phyloP scores from a whole-genome alignment of 2,329 filamentous ascomycete genomes.

The Pseudogymnoascus sp. region DNA sequence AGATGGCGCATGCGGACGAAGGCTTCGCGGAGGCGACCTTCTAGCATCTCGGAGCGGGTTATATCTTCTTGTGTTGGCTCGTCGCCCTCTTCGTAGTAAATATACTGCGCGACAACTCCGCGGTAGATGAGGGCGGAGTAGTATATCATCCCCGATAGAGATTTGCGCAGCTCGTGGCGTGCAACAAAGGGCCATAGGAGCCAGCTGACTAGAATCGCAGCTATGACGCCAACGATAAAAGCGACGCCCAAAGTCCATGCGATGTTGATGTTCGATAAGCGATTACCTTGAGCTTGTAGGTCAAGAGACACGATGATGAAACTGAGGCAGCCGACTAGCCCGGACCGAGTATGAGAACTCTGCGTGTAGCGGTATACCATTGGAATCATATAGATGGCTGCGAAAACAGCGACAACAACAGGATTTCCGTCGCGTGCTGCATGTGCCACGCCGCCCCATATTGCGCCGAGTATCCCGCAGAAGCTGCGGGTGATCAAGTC shows the following conservation, averaged over 20 bases:
- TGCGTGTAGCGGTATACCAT: constrained; percentile 50
- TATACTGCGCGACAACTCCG: constrained; percentile 44
- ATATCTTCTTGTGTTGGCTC: constrained; percentile 44
- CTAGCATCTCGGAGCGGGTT: constrained; percentile 46
- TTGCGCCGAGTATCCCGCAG: constrained; percentile 42
- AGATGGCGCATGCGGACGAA: constrained; percentile 50
- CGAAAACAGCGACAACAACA: constrained; percentile 46
- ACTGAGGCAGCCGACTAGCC: constrained; percentile 48
- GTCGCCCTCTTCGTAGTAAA: constrained; percentile 48
- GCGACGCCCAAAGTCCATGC: constrained; percentile 41
- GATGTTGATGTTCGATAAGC: constrained; percentile 30
- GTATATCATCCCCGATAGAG: constrained; percentile 47
- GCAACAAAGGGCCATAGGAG: constrained; percentile 54
- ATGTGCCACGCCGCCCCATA: constrained; percentile 46
- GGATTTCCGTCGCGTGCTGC: constrained; percentile 44
- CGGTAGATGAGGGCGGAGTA: constrained; percentile 50
- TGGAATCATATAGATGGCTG: constrained; percentile 48
- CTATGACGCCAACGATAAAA: constrained; percentile 45
- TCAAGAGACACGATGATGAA: constrained; percentile 46
- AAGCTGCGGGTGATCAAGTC: constrained; percentile 45
- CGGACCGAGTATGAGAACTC: constrained; percentile 48
- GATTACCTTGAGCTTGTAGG: constrained; percentile 20
- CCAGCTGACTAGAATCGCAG: constrained; percentile 49
- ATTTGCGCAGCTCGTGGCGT: constrained; percentile 48
- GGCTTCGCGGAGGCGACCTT: constrained; percentile 50